These are phyloP conservation scores for Diaporthe sp. DNA, from an alignment of 2,329 filamentous ascomycete genomes.

Conservation along the genomic window DNA sequence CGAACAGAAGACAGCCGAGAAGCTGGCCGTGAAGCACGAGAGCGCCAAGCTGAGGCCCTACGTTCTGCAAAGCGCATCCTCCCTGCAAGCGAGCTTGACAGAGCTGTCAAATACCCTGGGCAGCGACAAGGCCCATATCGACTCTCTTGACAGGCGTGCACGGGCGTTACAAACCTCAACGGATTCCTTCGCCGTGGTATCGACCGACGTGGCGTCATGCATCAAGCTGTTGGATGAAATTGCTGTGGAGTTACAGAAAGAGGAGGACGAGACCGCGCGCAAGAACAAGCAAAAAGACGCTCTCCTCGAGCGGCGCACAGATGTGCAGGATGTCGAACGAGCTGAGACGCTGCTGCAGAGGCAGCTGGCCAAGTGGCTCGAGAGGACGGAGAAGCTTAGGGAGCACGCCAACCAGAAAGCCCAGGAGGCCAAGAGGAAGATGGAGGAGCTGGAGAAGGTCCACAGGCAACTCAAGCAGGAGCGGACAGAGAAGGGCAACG, in stretches of 20 bases:
- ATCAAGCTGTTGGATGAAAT: constrained; percentile 93
- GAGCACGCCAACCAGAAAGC: constrained; percentile 87
- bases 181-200: constrained; percentile 89
- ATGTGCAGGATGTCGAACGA: constrained; percentile 91
- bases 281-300: constrained; percentile 88
- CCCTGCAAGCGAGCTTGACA: constrained; percentile 84
- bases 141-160: constrained; percentile 87
- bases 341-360: constrained; percentile 87
- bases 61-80: constrained; percentile 87
- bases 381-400: constrained; percentile 87
- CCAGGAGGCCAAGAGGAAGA: constrained; percentile 83
- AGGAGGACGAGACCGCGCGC: constrained; percentile 89
- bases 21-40: constrained; percentile 83
- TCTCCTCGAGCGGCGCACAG: constrained; percentile 88
- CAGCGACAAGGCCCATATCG: constrained; percentile 86
- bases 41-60: constrained; percentile 92
- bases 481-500: constrained; percentile 85
- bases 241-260: constrained; percentile 84
- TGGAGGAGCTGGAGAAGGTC: constrained; percentile 87
- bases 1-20: constrained; percentile 79
- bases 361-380: constrained; percentile 87
- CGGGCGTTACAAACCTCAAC: constrained; percentile 91
- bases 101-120: constrained; percentile 85
- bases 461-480: constrained; percentile 89
- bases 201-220: constrained; percentile 87